These are phyloP conservation scores for Rhodamnia argentea DNA, from an alignment of 345 rosid species.

Conservation along the genomic window DNA sequence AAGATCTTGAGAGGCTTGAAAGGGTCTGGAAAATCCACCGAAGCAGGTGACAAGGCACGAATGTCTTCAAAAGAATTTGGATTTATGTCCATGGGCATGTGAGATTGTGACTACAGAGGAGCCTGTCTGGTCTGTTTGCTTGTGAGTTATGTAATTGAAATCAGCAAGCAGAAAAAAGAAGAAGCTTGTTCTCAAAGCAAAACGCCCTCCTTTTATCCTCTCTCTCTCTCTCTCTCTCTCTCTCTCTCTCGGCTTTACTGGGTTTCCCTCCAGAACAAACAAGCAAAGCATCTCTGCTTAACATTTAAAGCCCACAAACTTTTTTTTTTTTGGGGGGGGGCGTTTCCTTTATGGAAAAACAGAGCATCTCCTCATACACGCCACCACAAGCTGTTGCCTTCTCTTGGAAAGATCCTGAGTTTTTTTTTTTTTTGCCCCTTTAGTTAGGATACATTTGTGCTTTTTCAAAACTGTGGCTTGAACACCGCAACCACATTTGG, in stretches of 20 bases:
- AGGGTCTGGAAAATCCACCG: neutral
- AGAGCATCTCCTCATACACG: slow-evolving; percentile 11
- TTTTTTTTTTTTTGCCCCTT: slow-evolving; percentile 10
- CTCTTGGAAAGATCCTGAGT: slow-evolving; percentile 34
- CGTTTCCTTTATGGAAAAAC: neutral
- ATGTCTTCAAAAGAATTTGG: neutral
- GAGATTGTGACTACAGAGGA: neutral
- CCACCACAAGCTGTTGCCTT: slow-evolving; percentile 33
- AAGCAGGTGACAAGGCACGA: neutral
- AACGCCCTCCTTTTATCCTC: neutral
- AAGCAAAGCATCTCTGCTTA: slow-evolving; percentile 44
- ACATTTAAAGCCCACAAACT: neutral
- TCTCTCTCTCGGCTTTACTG: neutral
- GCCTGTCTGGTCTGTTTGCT: neutral
- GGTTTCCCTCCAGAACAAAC: slow-evolving; percentile 18
- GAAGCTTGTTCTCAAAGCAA: slow-evolving; percentile 40
- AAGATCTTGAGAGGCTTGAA: neutral
- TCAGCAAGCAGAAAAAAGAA: neutral
- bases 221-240: neutral
- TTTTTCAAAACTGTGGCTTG: neutral
- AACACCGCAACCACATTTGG: neutral
- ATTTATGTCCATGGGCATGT: neutral
- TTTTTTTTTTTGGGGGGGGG: neutral
- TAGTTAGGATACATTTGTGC: slow-evolving; percentile 19
- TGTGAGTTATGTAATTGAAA: neutral